Evolutionary conservation across 192 early-diverging fungal species (phyloP).

Genomic region (Gryganskiella cystojenkinii): DNA sequence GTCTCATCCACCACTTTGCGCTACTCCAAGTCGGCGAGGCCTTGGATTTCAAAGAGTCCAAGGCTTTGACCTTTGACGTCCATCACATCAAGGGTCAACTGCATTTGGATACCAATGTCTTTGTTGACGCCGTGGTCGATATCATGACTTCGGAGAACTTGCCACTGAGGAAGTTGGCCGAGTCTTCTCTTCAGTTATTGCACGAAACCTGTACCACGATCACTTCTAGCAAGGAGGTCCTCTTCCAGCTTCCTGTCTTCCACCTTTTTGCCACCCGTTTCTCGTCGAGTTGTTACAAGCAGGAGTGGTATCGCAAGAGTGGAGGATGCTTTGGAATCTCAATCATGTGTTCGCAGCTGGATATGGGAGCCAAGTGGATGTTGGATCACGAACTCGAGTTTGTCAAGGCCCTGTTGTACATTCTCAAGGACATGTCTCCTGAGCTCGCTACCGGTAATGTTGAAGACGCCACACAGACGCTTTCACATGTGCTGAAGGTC

Average conservation of each 20-base stretch:
- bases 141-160: conserved; percentile 77
- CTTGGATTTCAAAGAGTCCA: conserved; percentile 65
- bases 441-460: conserved; percentile 82
- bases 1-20: conserved; percentile 81
- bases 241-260: conserved; percentile 78
- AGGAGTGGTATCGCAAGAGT: conserved; percentile 86
- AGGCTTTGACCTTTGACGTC: conserved; percentile 56
- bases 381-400: conserved; percentile 95
- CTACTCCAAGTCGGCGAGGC: conserved; percentile 77
- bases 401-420: conserved; percentile 90
- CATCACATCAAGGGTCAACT: conserved; percentile 60
- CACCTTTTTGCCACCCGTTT: conserved; percentile 85
- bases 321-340: conserved; percentile 93
- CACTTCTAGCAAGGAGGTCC: conserved; percentile 65
- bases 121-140: conserved; percentile 83
- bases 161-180: conserved; percentile 70
- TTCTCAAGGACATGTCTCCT: conserved; percentile 90
- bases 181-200: conserved; percentile 71
- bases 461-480: conserved; percentile 75
- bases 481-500: conserved; percentile 78
- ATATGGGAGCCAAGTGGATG: conserved; percentile 91
- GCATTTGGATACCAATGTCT: conserved; percentile 69
- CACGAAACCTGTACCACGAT: conserved; percentile 68
- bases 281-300: conserved; percentile 92
- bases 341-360: conserved; percentile 82